Conservation (phyloP, 345 rosid genomes). For the Rhodamnia argentea region DNA sequence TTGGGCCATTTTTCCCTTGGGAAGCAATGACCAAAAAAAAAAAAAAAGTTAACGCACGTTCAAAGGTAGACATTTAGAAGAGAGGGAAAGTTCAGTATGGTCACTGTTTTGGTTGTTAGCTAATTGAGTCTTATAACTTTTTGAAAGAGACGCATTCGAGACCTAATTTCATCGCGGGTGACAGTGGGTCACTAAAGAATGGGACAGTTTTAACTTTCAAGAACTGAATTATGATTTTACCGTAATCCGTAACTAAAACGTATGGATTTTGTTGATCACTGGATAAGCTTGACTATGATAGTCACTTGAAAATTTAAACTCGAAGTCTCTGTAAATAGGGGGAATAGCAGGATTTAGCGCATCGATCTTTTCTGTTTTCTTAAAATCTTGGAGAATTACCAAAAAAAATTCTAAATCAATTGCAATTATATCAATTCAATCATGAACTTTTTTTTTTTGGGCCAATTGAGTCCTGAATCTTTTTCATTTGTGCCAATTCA, state of each 20-base stretch:
- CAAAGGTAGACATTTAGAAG: background rate
- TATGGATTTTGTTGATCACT: background rate
- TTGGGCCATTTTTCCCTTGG: background rate
- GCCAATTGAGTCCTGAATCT: too few species aligned
- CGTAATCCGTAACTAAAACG: background rate
- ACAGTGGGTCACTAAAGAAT: background rate
- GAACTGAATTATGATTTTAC: background rate
- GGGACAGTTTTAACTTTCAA: background rate
- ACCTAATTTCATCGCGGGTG: background rate
- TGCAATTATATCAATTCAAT: too few species aligned
- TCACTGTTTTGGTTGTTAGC: background rate
- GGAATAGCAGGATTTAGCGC: background rate
- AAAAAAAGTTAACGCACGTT: background rate
- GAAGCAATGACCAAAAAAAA: background rate
- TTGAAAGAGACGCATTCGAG: background rate
- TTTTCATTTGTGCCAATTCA: too few species aligned
- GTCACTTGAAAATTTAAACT: background rate
- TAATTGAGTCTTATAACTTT: background rate
- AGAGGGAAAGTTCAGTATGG: background rate
- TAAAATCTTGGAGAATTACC: background rate
- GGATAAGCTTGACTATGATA: background rate
- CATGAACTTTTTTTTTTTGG: too few species aligned
- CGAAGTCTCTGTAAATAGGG: background rate
- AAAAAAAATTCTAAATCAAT: too few species aligned
- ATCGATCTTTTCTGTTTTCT: background rate